Evolutionary conservation across 495 filamentous ascomycete species (phyloP).

Genomic region (Aspergillus diversus): DNA sequence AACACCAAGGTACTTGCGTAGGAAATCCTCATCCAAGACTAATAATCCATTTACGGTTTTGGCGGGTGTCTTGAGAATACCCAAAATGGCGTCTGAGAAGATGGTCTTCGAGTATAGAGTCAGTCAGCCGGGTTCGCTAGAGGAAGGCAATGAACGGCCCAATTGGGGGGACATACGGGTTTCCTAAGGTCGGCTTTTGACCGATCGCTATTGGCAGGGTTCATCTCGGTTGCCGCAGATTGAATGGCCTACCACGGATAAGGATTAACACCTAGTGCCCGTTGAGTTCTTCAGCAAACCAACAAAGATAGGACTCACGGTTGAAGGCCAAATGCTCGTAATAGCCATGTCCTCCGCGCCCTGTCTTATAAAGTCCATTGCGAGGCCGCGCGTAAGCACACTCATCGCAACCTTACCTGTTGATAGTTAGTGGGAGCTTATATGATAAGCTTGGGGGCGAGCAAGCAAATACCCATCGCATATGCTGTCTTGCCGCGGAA

Average conservation of each 20-base stretch:
- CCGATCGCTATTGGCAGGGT: conserved; percentile 43
- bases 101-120: conserved; percentile 47
- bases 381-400: conserved; percentile 77
- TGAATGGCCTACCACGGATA: conserved; percentile 58
- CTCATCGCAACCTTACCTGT: conserved; percentile 78
- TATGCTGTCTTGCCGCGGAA: conserved; percentile 87
- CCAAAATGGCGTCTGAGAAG: conserved; percentile 79
- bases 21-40: conserved; percentile 81
- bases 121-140: neutral
- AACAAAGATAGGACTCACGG: conserved; percentile 47
- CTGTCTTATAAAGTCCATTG: conserved; percentile 79
- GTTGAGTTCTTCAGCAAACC: conserved; percentile 11
- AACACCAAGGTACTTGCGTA: conserved; percentile 64
- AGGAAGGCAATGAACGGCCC: neutral
- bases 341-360: conserved; percentile 71
- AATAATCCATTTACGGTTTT: conserved; percentile 69
- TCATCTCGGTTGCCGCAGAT: conserved; percentile 68
- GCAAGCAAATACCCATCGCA: conserved; percentile 62
- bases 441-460: neutral
- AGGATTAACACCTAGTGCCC: neutral
- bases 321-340: conserved; percentile 81
- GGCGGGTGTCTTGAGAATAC: conserved; percentile 67
- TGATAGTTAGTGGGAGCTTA: neutral
- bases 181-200: conserved; percentile 63
- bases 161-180: conserved; percentile 39